These are phyloP conservation scores for Russula foetens DNA, from an alignment of 768 basidiomycete genomes.

Conservation along the genomic window DNA sequence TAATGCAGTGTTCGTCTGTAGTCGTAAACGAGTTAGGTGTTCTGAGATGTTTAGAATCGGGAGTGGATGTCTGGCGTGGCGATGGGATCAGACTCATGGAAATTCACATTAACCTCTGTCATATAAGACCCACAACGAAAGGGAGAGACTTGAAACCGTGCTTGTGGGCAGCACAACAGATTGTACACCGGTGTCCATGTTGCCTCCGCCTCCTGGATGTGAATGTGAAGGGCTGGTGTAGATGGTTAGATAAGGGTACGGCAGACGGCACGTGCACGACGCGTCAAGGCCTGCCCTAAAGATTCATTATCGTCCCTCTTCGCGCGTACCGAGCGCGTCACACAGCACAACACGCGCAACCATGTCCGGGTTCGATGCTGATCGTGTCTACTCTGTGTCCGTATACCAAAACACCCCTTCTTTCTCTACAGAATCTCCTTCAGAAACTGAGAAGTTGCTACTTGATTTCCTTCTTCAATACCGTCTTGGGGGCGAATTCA, in stretches of 20 bases:
- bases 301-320: background rate
- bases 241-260: background rate
- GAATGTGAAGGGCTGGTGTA: background rate
- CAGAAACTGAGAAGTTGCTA: conserved; percentile 72
- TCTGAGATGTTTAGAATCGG: conserved; percentile 97
- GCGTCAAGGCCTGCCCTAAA: conserved; percentile 5
- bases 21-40: conserved; percentile 78
- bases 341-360: background rate
- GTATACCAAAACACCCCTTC: conserved; percentile 58
- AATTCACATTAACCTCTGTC: background rate
- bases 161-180: conserved; percentile 67
- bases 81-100: background rate
- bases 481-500: conserved; percentile 84
- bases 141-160: conserved; percentile 63
- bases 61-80: conserved; percentile 69
- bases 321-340: background rate
- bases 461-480: conserved; percentile 84
- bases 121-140: conserved; percentile 52
- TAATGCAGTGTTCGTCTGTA: conserved; percentile 52
- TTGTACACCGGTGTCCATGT: conserved; percentile 71
- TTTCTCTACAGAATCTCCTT: conserved; percentile 58
- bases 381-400: conserved; percentile 73
- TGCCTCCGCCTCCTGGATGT: too few species aligned
- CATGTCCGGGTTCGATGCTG: conserved; percentile 87
- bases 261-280: background rate